Evolutionary conservation across 2,329 filamentous ascomycete species (phyloP), one percentile per base, ranked within the genome.

Genomic region (Arthroderma uncinatum): DNA sequence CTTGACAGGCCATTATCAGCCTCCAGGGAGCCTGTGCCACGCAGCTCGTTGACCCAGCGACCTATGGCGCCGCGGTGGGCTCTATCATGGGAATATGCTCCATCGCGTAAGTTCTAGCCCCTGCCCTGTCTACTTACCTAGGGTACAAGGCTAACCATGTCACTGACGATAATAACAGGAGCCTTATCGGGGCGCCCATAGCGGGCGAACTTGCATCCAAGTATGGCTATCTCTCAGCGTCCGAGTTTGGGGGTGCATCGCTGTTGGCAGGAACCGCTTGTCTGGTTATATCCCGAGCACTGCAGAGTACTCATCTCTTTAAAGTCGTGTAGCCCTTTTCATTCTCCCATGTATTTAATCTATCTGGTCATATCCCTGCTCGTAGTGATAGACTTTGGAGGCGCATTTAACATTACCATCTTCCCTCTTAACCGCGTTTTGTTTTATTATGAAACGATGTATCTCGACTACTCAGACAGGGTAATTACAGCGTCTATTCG

Each of bases 11-110:
- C n/a, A 55, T 58, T 48, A 44, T 58, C n/a, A 58, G 52, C 23
- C 42, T 55, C n/a, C 52, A 58, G 37, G 30, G 39, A n/a, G 36
- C 56, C 19, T 58, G 56, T 50, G 56, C 52, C n/a, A 53, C 42
- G 2, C 37, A 48, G 10, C 16, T 58, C 14, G 52, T 53, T 36
- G 23, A 33, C 4, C 52, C 28, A 14, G 39, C 47, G n/a, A 54
- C 50, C 12, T 42, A 53, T 37, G 56, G 52, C 1, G 39, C 52
- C 1, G 56, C 56, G 12, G 42, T 58, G 19, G 21, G 40, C 23
- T 4, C 40, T 12, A 25, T 12, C 25, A 2, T 25, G 6, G 21
- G 40, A 2, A 4, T 47, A 44, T n/a, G 7, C 19, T 44, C 40
- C 2, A 28, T 28, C 14, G 10, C 21, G 40, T 47, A 28, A 23